These are phyloP conservation scores for Mortierella sp. DNA, from an alignment of 371 early-diverging fungal species.

Conservation along the genomic window DNA sequence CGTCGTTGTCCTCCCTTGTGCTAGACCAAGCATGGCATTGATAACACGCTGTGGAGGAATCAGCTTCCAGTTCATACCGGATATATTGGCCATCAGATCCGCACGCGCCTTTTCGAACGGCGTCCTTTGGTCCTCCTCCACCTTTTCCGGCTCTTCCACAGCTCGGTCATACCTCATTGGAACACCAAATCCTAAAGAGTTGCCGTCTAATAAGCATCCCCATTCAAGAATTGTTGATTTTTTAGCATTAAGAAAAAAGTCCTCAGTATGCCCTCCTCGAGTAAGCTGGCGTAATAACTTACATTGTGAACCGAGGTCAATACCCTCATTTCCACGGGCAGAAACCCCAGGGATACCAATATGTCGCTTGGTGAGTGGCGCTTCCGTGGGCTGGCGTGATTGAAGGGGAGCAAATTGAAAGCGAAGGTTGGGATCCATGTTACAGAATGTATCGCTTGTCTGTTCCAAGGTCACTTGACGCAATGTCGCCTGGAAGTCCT, in stretches of 20 bases:
- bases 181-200: constrained; percentile 53
- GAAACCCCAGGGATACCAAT: constrained; percentile 46
- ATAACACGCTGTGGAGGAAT: constrained; percentile 46
- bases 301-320: constrained; percentile 52
- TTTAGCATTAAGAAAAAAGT: no score
- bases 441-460: constrained; percentile 36
- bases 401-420: constrained; percentile 54
- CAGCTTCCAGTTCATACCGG: constrained; percentile 43
- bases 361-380: constrained; percentile 46
- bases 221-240: background rate
- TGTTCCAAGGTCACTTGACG: constrained; percentile 47
- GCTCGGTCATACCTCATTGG: constrained; percentile 46
- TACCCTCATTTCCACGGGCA: constrained; percentile 45
- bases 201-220: constrained; percentile 21
- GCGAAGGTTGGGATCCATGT: constrained; percentile 48
- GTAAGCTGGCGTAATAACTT: background rate
- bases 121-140: constrained; percentile 19
- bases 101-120: constrained; percentile 42
- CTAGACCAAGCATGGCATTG: constrained; percentile 25
- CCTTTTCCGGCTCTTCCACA: constrained; percentile 13
- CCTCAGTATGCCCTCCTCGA: background rate
- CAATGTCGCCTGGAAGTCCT: constrained; percentile 25
- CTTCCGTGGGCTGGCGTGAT: constrained; percentile 38
- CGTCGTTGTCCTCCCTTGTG: background rate
- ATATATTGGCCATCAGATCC: constrained; percentile 25